phyloP scores from a whole-genome alignment of 2,329 filamentous ascomycete species.

The Diaporthe helianthi region DNA sequence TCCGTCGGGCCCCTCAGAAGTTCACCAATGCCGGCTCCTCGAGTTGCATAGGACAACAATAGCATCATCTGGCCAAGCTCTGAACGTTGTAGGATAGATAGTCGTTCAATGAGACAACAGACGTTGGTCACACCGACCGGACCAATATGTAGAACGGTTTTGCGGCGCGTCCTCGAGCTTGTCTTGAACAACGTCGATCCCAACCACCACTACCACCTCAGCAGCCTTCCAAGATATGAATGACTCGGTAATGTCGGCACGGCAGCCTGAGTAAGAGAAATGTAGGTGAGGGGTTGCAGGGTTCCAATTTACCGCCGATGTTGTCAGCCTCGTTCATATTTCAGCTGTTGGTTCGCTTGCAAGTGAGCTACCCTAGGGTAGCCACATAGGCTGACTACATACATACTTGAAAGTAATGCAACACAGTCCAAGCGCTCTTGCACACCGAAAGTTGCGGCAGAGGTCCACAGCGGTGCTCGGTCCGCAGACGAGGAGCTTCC shows the following conservation, averaged over 20 bases:
- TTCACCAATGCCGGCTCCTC: not conserved
- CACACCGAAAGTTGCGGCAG: not conserved
- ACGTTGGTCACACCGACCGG: not conserved
- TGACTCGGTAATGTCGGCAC: constrained; percentile 1
- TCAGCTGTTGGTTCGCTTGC: not conserved
- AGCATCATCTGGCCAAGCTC: constrained; percentile 9
- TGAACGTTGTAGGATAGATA: constrained; percentile 25
- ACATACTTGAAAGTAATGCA: not conserved
- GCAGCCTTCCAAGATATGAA: constrained; percentile 1
- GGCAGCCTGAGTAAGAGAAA: not conserved
- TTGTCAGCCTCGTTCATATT: not conserved
- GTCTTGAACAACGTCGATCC: not conserved
- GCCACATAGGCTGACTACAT: not conserved
- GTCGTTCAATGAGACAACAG: constrained; percentile 22
- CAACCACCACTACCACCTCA: not conserved
- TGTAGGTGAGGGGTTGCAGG: constrained; percentile 6
- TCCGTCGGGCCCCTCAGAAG: constrained; percentile 7
- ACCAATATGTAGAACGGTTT: not conserved
- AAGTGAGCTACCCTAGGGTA: not conserved
- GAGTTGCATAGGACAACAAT: constrained; percentile 16
- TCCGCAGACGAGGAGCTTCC: constrained; percentile 9
- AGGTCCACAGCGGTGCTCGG: not conserved
- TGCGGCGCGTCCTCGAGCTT: not conserved
- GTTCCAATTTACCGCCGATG: not conserved
- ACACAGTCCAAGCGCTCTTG: not conserved